Conservation (phyloP, 257 asterid genomes). For the Scutellaria baicalensis region DNA sequence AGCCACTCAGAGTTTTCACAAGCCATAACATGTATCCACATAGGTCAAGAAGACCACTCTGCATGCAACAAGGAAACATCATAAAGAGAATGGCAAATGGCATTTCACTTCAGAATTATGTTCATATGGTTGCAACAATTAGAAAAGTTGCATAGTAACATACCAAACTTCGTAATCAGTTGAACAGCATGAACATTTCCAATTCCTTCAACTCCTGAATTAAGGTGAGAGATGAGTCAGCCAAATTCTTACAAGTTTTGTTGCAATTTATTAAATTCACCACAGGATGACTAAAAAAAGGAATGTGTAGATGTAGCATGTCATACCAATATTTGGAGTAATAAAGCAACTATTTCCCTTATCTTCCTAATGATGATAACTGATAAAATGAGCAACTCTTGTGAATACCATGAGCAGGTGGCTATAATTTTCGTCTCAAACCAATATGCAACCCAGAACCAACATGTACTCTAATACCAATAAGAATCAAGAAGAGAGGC, state of each 20-base stretch:
- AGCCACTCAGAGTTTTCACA: neutral
- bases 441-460: neutral
- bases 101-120: neutral
- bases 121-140: neutral
- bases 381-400: neutral
- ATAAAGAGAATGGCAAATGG: neutral
- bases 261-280: constrained; percentile 8
- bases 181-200: constrained; percentile 86
- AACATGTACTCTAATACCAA: neutral
- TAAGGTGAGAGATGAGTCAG: neutral
- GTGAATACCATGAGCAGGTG: neutral
- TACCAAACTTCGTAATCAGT: constrained; percentile 84
- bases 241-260: neutral
- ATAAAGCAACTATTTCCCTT: neutral
- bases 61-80: too few species aligned
- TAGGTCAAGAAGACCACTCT: neutral
- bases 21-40: neutral
- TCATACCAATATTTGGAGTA: neutral
- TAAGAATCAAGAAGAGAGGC: neutral
- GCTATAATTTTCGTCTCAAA: neutral
- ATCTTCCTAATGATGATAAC: neutral
- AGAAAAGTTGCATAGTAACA: constrained; percentile 9
- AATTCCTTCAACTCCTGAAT: constrained; percentile 91
- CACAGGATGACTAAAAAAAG: neutral
- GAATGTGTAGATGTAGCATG: neutral